Base-by-base conservation (phyloP, 2,329 filamentous ascomycete genomes). In the Microsporum canis region DNA sequence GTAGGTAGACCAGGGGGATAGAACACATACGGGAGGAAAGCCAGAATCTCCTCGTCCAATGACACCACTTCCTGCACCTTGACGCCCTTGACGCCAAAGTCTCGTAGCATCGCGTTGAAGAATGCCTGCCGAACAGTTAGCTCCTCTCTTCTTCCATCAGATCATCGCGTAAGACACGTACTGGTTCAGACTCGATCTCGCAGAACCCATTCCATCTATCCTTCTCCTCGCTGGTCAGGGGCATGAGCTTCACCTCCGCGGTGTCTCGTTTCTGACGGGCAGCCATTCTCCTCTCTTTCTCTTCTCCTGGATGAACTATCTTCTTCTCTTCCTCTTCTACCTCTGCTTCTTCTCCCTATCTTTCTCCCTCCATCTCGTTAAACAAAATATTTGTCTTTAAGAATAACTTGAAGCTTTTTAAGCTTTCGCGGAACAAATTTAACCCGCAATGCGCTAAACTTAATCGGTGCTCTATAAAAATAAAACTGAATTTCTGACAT, bases 181-280 rank as follows among this genome's bases (percentile, higher is more conserved):
- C 89, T 5, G 91, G 91, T 64, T 96, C 91, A 5, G 90, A 95
- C 73, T 96, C 91, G 57, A 97, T 81, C 69, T 96, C 91, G 65
- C 76, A 77, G 61, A 77, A 78, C 14, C 78, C 78, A 66, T 73
- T 74, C 78, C 76, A 78, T 5, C 31, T 55, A 12, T 55, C 33
- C 31, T 8, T 55, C 31, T 55, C 49, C 14, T 55, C 31, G 12
- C 33, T 36, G 33, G 49, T 55, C 33, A 55, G 33, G 2, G 49
- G 49, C 33, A 8, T 36, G 12, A 55, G 31, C 49, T 17, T 10
- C 14, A 36, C 49, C 31, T 14, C 27, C 33, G 27, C 12, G 49
- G 49, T 23, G 33, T 4, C 10, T 58, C 68, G 68, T 65, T 72
- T 74, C 31, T 63, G 33, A 8, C 68, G 66, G 58, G 66, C 65